phyloP scores from a whole-genome alignment of 495 filamentous ascomycete species.

The Aspergillus asperescens region DNA sequence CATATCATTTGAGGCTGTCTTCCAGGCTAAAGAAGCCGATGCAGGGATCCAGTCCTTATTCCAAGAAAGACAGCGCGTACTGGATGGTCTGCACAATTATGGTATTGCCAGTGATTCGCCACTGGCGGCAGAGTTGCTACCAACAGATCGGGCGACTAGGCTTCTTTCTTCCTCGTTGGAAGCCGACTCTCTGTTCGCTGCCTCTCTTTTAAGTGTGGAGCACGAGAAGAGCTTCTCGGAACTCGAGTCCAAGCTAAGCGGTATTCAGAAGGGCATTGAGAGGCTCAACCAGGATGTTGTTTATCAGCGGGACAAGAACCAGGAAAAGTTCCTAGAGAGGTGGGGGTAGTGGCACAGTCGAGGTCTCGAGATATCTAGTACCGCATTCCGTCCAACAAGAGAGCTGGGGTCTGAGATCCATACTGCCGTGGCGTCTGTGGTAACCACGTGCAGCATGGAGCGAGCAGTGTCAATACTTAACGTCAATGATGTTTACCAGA shows the following conservation, averaged over 20 bases:
- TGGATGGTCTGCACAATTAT: constrained; percentile 24
- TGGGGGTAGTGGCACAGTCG: constrained; percentile 21
- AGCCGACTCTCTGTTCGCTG: constrained; percentile 26
- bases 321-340: constrained; percentile 29
- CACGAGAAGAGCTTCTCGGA: constrained; percentile 25
- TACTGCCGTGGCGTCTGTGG: background rate
- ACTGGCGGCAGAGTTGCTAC: constrained; percentile 23
- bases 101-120: constrained; percentile 31
- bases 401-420: background rate
- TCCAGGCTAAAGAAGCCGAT: constrained; percentile 22
- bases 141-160: constrained; percentile 30
- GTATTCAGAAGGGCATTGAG: constrained; percentile 33
- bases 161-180: constrained; percentile 33
- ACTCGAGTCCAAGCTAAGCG: constrained; percentile 28
- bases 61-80: constrained; percentile 30
- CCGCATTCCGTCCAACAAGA: background rate
- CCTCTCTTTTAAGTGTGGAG: constrained; percentile 25
- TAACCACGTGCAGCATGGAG: background rate
- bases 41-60: constrained; percentile 21
- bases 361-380: background rate
- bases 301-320: constrained; percentile 30
- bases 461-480: background rate
- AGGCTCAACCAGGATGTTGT: constrained; percentile 33
- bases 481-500: background rate
- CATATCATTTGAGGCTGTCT: constrained; percentile 28